Percentiles rank a stretch among this genome's conserved stretches.
phyloP scores from a whole-genome alignment of 441 rosid species.

The Corymbia calophylla region DNA sequence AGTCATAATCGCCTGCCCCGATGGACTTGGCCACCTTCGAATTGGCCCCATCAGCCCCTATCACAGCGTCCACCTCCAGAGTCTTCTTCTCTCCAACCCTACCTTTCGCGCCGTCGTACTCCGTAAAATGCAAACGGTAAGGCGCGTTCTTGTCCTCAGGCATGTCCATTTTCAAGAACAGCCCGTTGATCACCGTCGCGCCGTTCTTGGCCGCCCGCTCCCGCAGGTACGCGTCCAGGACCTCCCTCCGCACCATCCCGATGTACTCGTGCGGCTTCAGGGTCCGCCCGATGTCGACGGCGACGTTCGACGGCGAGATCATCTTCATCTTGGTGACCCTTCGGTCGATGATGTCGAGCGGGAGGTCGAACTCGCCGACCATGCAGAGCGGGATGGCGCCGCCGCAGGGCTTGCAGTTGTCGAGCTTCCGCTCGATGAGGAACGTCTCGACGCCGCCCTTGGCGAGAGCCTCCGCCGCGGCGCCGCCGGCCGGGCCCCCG shows the following conservation, averaged over 20 bases:
- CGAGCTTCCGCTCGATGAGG: conserved; percentile 81
- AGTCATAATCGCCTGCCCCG: conserved; percentile 81
- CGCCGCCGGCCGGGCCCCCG: conserved; percentile 82
- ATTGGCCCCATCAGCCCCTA: conserved; percentile 94
- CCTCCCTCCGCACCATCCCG: conserved; percentile 90
- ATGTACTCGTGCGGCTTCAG: conserved; percentile 90
- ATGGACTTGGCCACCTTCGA: conserved; percentile 89
- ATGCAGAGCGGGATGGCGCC: conserved; percentile 89
- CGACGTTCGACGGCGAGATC: conserved; percentile 86
- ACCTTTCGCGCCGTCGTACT: conserved; percentile 64
- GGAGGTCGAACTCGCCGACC: conserved; percentile 91
- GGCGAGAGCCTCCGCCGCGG: conserved; percentile 69
- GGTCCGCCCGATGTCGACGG: conserved; percentile 79
- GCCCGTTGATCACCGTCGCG: conserved; percentile 67
- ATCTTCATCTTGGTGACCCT: conserved; percentile 88
- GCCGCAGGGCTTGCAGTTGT: conserved; percentile 90
- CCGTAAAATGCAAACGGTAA: conserved; percentile 71
- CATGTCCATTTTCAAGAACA: conserved; percentile 74
- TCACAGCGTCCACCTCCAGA: conserved; percentile 87
- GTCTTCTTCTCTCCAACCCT: conserved; percentile 62
- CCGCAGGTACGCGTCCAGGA: conserved; percentile 62
- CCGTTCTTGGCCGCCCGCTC: conserved; percentile 69
- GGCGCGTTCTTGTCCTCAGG: conserved; percentile 40
- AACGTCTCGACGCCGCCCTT: conserved; percentile 75
- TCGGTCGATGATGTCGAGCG: conserved; percentile 80